A percentile compares a stretch with the other conserved stretches of the same genome.
Evolutionary conservation across 306 rosid genomes (phyloP).

Genomic region (Nissolia schottii): DNA sequence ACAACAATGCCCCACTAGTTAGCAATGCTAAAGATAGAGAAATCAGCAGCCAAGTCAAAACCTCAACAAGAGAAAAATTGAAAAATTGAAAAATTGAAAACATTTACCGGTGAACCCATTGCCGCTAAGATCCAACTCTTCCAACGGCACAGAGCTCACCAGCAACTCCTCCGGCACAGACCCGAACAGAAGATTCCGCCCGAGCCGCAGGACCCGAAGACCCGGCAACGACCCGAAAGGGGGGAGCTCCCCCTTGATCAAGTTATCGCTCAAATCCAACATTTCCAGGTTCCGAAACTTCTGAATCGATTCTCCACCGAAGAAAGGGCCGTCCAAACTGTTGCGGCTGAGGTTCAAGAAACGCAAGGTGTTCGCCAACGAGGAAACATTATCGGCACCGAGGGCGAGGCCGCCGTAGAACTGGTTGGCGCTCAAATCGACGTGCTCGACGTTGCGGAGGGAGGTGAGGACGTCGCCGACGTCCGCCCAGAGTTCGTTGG

Average conservation of each 20-base stretch:
- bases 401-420: slow-evolving; percentile 64
- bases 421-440: slow-evolving; percentile 69
- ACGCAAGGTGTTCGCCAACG: slow-evolving; percentile 64
- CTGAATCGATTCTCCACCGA: slow-evolving; percentile 36
- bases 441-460: slow-evolving; percentile 60
- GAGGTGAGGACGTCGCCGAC: slow-evolving; percentile 46
- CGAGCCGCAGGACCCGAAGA: slow-evolving; percentile 57
- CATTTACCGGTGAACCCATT: slow-evolving; percentile 79
- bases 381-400: slow-evolving; percentile 42
- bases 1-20: neutral
- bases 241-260: slow-evolving; percentile 71
- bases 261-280: slow-evolving; percentile 69
- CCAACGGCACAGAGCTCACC: slow-evolving; percentile 44
- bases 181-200: slow-evolving; percentile 55
- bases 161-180: slow-evolving; percentile 62
- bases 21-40: neutral
- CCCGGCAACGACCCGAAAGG: slow-evolving; percentile 50
- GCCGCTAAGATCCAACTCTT: slow-evolving; percentile 78
- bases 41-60: neutral
- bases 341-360: slow-evolving; percentile 59
- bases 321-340: slow-evolving; percentile 58
- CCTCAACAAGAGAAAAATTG: neutral
- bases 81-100: no score
- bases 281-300: slow-evolving; percentile 65
- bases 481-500: slow-evolving; percentile 59